Evolutionary conservation across 1,284 basidiomycete species (phyloP), one percentile per base, ranked within the genome.

Genomic region (Rhodotorula sp.): DNA sequence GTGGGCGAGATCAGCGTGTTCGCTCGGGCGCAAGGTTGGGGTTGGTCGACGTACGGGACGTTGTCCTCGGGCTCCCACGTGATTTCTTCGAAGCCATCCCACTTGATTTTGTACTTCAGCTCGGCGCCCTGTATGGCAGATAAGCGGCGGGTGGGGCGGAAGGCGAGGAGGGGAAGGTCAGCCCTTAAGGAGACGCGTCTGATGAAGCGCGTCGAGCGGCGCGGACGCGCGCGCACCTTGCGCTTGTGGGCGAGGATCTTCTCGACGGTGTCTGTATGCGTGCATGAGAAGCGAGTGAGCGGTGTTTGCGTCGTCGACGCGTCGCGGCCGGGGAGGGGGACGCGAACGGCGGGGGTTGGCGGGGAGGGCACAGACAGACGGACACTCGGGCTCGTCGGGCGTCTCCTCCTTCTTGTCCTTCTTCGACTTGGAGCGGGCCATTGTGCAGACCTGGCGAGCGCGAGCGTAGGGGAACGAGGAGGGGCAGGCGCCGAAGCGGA

Each of bases 1-100:
- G 51, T 19, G 29, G 3, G 15, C 32, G 53, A 32, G 10, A 32
- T 7, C 5, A 10, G n/a, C 29, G 15, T n/a, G 27, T 36, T 19
- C 8, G 25, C 34, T 0, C 34, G 34, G 25, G 19, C 27, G 44
- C 21, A 46, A 61, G 57, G 15, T 32, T 7, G 21, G 37, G 39
- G 32, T 7, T n/a, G 53, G 15, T 32, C 32, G n/a, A 63, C 72
- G 21, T 34, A 71, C 72, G 12, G 19, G 27, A 67, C 55, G 29
- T 60, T 61, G 7, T 57, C 37, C 21, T 65, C 69, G 2, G 66
- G 66, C 27, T 68, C 66, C 72, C 72, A 74, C 17, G 69, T 66
- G 44, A 60, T 48, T 29, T 71, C 60, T 3, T 54, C 32, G 63
- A 63, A 74, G 5, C 66, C 72, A 5, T 55, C 46, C 72, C 72